Evolutionary conservation across 1,139 yeast species (phyloP), one percentile per base, ranked within the genome.

Genomic region (Blastobotrys aristatus): DNA sequence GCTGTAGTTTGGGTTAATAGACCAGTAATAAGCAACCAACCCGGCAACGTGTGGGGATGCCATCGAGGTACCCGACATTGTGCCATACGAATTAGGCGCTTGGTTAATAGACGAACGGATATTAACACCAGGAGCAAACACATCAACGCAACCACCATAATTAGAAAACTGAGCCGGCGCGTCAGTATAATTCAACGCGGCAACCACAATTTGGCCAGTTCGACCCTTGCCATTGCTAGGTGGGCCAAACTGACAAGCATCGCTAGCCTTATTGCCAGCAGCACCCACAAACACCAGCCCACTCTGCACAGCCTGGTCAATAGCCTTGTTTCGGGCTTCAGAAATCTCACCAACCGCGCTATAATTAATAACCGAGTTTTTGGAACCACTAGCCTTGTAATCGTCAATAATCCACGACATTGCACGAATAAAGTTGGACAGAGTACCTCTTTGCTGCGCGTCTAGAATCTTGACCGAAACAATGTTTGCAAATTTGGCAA

Each of bases 301-400:
- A 0, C 90, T 88, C 6, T 84, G 87, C 3, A 88, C 74, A 0
- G 95, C 96, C 46, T 94, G 95, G 57, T 84, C 79, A 46, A 86
- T 90, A 43, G 95, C 95, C 69, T 80, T 63, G 65, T 85, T 90
- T 60, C 88, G 75, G 14, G 95, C 77, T 50, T 86, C 87, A 1
- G 94, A 83, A 65, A 81, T 82, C 56, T 89, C 90, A 61, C 95
- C 95, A 60, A 95, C 95, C 51, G 88, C 74, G 1, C 96, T 86
- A 90, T 87, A 85, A 72, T 87, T 87, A 48, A 92, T 94, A 41
- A 92, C 80, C 20, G 95, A 85, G 50, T 92, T 92, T 68, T 84
- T 84, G 70, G 82, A 83, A 13, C 87, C 84, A 65, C 78, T 75
- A 64, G 75, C 74, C 36, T 73, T 71, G 63, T 80, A 76, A 44